phyloP scores from a whole-genome alignment of 2,329 filamentous ascomycete species.

The Fusarium setosum region DNA sequence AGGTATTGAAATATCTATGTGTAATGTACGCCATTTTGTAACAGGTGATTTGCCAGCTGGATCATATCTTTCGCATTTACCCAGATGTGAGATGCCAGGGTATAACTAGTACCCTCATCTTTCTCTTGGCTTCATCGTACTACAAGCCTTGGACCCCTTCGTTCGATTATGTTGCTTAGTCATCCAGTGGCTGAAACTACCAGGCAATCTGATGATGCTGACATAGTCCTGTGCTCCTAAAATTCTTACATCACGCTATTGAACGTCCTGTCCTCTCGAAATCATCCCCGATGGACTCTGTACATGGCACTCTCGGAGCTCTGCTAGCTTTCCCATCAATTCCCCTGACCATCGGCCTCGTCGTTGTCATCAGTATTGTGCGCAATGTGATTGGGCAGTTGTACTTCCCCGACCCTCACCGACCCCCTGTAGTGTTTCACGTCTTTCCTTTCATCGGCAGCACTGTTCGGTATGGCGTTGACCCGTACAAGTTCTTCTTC shows the following conservation, averaged over 20 bases:
- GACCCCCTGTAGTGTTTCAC: conserved; percentile 84
- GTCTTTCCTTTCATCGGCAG: conserved; percentile 87
- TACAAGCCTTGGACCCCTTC: too few species aligned
- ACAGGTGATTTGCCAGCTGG: too few species aligned
- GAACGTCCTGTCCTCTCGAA: neutral
- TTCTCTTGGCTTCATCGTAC: too few species aligned
- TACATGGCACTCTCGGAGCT: neutral
- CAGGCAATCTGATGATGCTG: neutral
- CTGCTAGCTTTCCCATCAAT: conserved; percentile 41
- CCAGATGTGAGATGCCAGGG: too few species aligned
- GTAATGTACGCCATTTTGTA: too few species aligned
- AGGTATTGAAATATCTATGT: too few species aligned
- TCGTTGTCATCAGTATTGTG: conserved; percentile 68
- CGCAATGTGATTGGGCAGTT: conserved; percentile 85
- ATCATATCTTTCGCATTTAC: too few species aligned
- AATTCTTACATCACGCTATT: neutral
- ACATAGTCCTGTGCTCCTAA: neutral
- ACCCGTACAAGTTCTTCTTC: conserved; percentile 88
- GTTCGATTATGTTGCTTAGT: too few species aligned
- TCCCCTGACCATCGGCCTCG: conserved; percentile 51
- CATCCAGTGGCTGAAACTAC: too few species aligned
- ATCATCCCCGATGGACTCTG: conserved; percentile 1
- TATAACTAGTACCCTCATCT: too few species aligned
- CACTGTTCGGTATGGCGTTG: conserved; percentile 93
- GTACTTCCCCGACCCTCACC: conserved; percentile 82